These are phyloP conservation scores for Euptelea pleiosperma DNA, from an alignment of 164 flowering plant species.

Conservation along the genomic window DNA sequence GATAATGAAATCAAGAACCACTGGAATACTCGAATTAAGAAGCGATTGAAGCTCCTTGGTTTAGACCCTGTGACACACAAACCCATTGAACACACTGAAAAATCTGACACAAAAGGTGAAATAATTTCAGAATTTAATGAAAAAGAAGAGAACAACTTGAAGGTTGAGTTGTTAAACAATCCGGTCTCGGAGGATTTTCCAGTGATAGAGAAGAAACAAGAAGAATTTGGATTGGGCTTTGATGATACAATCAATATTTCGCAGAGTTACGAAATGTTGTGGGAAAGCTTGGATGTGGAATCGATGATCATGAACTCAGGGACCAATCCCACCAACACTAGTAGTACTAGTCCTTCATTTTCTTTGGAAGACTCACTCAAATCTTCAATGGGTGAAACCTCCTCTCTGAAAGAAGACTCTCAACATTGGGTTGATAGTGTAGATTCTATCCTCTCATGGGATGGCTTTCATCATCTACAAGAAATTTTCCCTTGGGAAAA, in stretches of 20 bases:
- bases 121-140: constrained; percentile 1
- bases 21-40: constrained; percentile 76
- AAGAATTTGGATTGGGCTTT: constrained; percentile 6
- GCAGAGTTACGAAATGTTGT: constrained; percentile 24
- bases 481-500: constrained; percentile 33
- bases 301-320: constrained; percentile 24
- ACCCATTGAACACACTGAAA: constrained; percentile 28
- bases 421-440: constrained; percentile 42
- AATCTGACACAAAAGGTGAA: constrained; percentile 10
- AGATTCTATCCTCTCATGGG: constrained; percentile 52
- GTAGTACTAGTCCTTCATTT: constrained; percentile 29
- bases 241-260: constrained; percentile 21
- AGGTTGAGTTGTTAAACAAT: background rate
- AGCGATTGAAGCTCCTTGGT: constrained; percentile 48
- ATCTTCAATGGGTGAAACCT: constrained; percentile 25
- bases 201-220: constrained; percentile 14
- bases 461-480: constrained; percentile 35
- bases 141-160: constrained; percentile 3
- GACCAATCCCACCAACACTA: constrained; percentile 8
- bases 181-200: background rate
- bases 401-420: constrained; percentile 27
- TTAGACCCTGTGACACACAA: constrained; percentile 60
- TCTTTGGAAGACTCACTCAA: constrained; percentile 36
- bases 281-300: constrained; percentile 28
- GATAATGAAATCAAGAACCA: constrained; percentile 82